Conservation (phyloP, 1,284 basidiomycete genomes). For the Cryptococcus jaspeensis region DNA sequence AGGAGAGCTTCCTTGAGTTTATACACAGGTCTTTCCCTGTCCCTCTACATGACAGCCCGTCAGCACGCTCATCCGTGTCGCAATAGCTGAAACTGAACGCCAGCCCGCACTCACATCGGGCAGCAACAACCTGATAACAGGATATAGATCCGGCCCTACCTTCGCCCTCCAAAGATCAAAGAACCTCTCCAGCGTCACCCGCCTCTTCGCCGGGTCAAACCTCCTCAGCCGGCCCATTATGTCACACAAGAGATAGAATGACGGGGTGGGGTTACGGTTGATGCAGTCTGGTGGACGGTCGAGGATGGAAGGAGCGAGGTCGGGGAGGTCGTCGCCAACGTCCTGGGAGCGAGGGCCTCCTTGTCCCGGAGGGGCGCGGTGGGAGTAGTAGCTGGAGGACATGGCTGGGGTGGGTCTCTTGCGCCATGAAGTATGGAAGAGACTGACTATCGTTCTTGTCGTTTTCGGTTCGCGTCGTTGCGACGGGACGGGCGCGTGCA, state of each 20-base stretch:
- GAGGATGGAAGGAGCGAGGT: slow-evolving; percentile 24
- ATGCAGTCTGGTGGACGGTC: slow-evolving; percentile 49
- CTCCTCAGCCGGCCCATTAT: slow-evolving; percentile 49
- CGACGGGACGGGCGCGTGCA: too few relatives aligned
- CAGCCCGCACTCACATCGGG: slow-evolving; percentile 50
- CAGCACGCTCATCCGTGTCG: too few relatives aligned
- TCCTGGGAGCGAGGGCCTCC: not conserved
- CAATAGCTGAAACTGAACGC: not conserved
- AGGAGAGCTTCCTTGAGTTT: slow-evolving; percentile 88
- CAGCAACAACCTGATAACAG: slow-evolving; percentile 53
- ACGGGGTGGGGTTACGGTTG: slow-evolving; percentile 46
- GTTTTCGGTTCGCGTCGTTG: too few relatives aligned
- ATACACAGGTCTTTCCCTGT: slow-evolving; percentile 83
- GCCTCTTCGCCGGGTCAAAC: slow-evolving; percentile 42
- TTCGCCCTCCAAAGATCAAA: slow-evolving; percentile 49
- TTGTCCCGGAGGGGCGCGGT: too few relatives aligned
- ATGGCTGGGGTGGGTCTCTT: too few relatives aligned
- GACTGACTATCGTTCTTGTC: too few relatives aligned
- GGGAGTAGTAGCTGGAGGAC: too few relatives aligned
- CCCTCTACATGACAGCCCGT: slow-evolving; percentile 62
- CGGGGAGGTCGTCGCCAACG: not conserved
- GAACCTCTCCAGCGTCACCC: slow-evolving; percentile 41
- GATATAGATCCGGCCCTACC: slow-evolving; percentile 55
- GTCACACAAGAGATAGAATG: slow-evolving; percentile 46
- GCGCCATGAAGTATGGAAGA: too few relatives aligned